Evolutionary conservation across 73 alveolate genomes (phyloP).

Genomic region (Paramecium sonneborni): DNA sequence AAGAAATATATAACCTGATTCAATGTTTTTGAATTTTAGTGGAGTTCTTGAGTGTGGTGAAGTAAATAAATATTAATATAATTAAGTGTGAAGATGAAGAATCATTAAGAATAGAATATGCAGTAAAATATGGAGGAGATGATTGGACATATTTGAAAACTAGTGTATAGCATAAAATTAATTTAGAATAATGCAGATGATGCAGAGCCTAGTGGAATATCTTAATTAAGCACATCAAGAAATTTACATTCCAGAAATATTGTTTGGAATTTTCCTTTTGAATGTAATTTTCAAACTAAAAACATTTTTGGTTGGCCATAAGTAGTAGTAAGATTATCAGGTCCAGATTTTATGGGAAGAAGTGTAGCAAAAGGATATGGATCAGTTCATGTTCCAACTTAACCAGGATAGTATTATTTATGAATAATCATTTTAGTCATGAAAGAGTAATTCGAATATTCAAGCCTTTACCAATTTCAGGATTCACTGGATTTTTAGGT

Average conservation of each 20-base stretch:
- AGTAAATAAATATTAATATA: not conserved
- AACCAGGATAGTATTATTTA: constrained; percentile 63
- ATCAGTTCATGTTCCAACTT: constrained; percentile 66
- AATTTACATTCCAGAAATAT: constrained; percentile 63
- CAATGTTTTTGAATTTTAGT: constrained; percentile 60
- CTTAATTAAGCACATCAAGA: constrained; percentile 60
- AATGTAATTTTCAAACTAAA: constrained; percentile 57
- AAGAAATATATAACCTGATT: not conserved
- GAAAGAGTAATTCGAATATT: constrained; percentile 58
- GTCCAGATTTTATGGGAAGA: constrained; percentile 62
- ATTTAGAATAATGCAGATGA: constrained; percentile 43
- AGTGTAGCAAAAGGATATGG: constrained; percentile 68
- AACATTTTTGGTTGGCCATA: constrained; percentile 67
- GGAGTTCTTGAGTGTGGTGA: constrained; percentile 68
- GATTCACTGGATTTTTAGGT: constrained; percentile 61
- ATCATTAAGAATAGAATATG: constrained; percentile 56
- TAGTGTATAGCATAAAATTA: not conserved
- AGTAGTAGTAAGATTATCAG: constrained; percentile 50
- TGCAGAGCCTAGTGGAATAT: constrained; percentile 55
- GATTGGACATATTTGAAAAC: not conserved
- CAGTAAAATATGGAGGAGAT: constrained; percentile 46
- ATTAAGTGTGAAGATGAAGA: constrained; percentile 62
- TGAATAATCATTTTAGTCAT: constrained; percentile 46
- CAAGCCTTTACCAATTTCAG: constrained; percentile 58
- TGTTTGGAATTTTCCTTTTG: constrained; percentile 68